Base-by-base conservation (phyloP, 1,284 basidiomycete species). In the Agaricales sp. region DNA sequence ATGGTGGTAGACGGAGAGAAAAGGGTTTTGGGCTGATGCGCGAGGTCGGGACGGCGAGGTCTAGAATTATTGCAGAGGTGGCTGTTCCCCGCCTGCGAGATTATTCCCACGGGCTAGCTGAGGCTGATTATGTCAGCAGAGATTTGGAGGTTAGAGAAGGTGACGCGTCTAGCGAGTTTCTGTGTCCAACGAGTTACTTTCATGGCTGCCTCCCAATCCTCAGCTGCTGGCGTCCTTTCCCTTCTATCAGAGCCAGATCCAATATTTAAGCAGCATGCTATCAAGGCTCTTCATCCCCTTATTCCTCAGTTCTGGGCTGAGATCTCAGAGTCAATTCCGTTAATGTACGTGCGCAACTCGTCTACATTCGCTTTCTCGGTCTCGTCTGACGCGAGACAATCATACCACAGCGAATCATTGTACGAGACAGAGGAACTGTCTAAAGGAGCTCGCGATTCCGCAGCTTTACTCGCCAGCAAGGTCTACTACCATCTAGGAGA, bases 301-400 rank as follows among this genome's bases (percentile, higher is more conserved):
- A 90, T 97, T 6, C 81, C 92, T 39, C 85, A 91, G 60, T 96
- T 96, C 67, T 98, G 94, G 93, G 87, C 93, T 48, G 94, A 98
- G 74, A 94, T 97, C 61, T 92, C 91, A 59, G 94, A 98, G 65
- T 82, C 91, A 63, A 84, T 97, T 57, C 77, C 87, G 35, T 73
- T 82, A 53, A 91, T 97, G 92, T 91, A 63, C 61, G 88, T 76
- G 45, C 52, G 48, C 47, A 45, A 46, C 22, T 47, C n/a, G n/a
- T 50, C 30, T 52, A 19, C 48, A 47, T 19, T 45, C 47, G 49
- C 49, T 45, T 23, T 22, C 51, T 56, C 55, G 47, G 53, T 44
- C 57, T 55, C 52, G 55, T 47, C 53, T 26, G 30, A 35, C 30
- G 30, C 38, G 16, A 47, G n/a, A n/a, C n/a, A n/a, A n/a, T n/a